Evolutionary conservation across 176 grass and related monocot species (phyloP).

Genomic region (Phoenix roebelenii): DNA sequence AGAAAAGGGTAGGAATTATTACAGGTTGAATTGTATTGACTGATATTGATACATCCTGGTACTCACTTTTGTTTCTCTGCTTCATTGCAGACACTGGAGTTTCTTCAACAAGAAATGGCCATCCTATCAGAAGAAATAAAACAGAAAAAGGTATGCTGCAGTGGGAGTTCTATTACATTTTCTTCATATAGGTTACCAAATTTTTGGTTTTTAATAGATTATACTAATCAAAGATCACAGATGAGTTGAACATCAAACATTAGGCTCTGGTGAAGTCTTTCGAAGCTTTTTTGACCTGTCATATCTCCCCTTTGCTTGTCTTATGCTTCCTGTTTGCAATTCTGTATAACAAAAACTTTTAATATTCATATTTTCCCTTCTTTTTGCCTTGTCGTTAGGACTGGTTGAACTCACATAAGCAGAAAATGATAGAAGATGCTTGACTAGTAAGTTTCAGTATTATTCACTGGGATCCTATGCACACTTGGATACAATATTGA

Average conservation of each 20-base stretch:
- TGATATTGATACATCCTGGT: too few species aligned
- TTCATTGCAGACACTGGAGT: slow-evolving; percentile 58
- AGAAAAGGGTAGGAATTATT: too few species aligned
- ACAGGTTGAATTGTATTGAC: too few species aligned
- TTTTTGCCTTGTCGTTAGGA: slow-evolving; percentile 24
- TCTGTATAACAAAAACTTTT: not conserved
- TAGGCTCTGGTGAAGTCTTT: slow-evolving; percentile 2
- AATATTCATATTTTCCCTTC: slow-evolving; percentile 3
- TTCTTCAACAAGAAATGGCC: slow-evolving; percentile 67
- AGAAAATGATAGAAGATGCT: slow-evolving; percentile 4
- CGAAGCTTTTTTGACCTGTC: too few species aligned
- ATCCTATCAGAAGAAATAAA: slow-evolving; percentile 28
- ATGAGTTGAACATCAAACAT: slow-evolving; percentile 42
- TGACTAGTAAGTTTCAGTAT: slow-evolving; percentile 29
- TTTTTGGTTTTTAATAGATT: slow-evolving; percentile 20
- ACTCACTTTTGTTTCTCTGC: not conserved
- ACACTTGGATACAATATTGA: not conserved
- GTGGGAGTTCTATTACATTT: too few species aligned
- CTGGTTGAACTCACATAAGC: slow-evolving; percentile 31
- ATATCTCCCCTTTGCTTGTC: too few species aligned
- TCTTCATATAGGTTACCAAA: too few species aligned
- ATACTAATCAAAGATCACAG: slow-evolving; percentile 38
- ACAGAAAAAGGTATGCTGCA: slow-evolving; percentile 44
- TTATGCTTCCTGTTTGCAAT: slow-evolving; percentile 8
- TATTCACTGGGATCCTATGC: too few species aligned